Evolutionary conservation across 2,329 filamentous ascomycete genomes (phyloP), one percentile per base, ranked within the genome.

Genomic region (Ophiostoma perfectum): DNA sequence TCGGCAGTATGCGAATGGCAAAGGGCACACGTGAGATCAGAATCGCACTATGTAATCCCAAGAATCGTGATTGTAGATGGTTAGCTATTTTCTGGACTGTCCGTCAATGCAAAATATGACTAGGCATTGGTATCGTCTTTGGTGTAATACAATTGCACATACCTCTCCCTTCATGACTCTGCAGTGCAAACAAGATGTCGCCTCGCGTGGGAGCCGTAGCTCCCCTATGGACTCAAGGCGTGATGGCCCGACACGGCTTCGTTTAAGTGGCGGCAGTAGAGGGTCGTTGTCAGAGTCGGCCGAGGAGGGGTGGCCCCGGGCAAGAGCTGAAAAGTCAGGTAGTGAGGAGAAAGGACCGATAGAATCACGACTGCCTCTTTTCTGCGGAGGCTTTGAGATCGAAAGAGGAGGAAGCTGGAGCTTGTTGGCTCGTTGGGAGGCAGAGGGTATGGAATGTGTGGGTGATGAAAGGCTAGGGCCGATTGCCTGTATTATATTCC

Each of bases 171-270:
- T 80, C 44, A 79, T 74, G 8, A 81, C 76, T 73, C 78, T 81
- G 73, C 84, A 87, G 58, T 82, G 81, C 55, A 86, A 77, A 72
- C 84, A 86, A 14, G 81, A 79, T 16, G 80, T 80, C 16, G 78
- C 75, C 47, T 83, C 80, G 52, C 79, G 80, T 18, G 83, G 77
- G 8, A 86, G 78, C 55, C 79, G 80, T 4, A 87, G 78, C 74
- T 86, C 84, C 58, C 81, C 83, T 63, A 87, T 86, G 18, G 84
- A 86, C 73, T 86, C 80, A 1, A 87, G 76, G 38, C 83, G 81
- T 49, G 82, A 80, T 71, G 83, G 83, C 3, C 82, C 83, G 42
- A 82, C 79, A 60, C 83, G 80, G 67, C 81, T 83, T 71, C 81
- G 78, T 74, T 86, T 86, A 68, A 86, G 73, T 4, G 84, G 84